A percentile compares a stretch with the other conserved stretches of the same genome.
Conservation (phyloP, 2,329 filamentous ascomycete genomes). For the Triangularia setosa region DNA sequence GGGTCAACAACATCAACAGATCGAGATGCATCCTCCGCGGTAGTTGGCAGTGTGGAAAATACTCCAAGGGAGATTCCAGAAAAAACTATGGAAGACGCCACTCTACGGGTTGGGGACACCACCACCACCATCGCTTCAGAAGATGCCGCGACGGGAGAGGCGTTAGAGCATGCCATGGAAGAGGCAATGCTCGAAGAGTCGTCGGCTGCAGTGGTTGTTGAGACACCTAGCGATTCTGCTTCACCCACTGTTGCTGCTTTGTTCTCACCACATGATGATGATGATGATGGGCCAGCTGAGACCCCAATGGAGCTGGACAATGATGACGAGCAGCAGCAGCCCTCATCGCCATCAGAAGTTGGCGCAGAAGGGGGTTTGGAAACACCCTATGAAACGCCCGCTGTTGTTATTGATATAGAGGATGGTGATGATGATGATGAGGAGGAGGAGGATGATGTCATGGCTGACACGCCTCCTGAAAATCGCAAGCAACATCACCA, state of each 20-base stretch:
- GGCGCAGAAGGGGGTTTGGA: not conserved
- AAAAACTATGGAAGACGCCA: not conserved
- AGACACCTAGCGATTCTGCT: not conserved
- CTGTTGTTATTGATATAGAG: not conserved
- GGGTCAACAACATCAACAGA: not conserved
- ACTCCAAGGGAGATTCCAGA: not conserved
- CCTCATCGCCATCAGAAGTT: no score
- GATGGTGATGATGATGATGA: not conserved
- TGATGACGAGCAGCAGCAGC: no score
- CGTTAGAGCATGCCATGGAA: not conserved
- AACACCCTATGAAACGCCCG: not conserved
- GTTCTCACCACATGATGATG: not conserved
- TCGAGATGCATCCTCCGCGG: not conserved
- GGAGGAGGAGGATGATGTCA: not conserved
- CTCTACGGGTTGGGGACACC: not conserved
- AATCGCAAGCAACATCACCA: not conserved
- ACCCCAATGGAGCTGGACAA: slow-evolving; percentile 6
- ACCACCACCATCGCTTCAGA: not conserved
- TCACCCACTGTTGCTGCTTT: no score
- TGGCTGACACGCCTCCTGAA: not conserved
- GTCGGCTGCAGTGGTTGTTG: not conserved
- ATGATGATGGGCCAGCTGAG: no score
- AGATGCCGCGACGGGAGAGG: not conserved
- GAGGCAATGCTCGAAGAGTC: not conserved
- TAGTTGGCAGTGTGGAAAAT: no score